phyloP scores from a whole-genome alignment of 2,329 filamentous ascomycete species.

The Cercospora sojina region DNA sequence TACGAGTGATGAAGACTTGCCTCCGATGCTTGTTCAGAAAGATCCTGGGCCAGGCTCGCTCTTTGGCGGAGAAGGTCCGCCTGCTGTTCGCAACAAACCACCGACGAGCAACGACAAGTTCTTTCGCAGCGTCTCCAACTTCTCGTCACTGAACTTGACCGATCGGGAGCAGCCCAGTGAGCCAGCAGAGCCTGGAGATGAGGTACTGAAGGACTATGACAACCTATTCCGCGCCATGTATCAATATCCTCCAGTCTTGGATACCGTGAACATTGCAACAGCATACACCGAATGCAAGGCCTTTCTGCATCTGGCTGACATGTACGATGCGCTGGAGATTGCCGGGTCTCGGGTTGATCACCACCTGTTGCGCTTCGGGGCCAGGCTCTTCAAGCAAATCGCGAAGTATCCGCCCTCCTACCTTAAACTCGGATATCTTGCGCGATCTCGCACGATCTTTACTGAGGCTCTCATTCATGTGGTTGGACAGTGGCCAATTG shows the following conservation, averaged over 20 bases:
- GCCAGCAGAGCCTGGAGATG: slow-evolving; percentile 60
- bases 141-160: slow-evolving; percentile 58
- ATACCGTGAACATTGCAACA: slow-evolving; percentile 83
- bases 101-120: slow-evolving; percentile 66
- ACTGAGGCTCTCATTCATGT: slow-evolving; percentile 83
- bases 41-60: slow-evolving; percentile 45
- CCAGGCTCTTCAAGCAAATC: slow-evolving; percentile 90
- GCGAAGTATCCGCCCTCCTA: slow-evolving; percentile 94
- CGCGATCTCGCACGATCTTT: slow-evolving; percentile 75
- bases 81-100: slow-evolving; percentile 60
- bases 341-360: slow-evolving; percentile 90
- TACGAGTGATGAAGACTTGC: slow-evolving; percentile 63
- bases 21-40: slow-evolving; percentile 85
- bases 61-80: slow-evolving; percentile 43
- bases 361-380: slow-evolving; percentile 88
- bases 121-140: slow-evolving; percentile 84
- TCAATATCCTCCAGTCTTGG: slow-evolving; percentile 80
- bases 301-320: slow-evolving; percentile 82
- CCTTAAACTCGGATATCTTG: slow-evolving; percentile 82
- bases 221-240: slow-evolving; percentile 96
- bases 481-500: slow-evolving; percentile 88
- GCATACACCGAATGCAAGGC: slow-evolving; percentile 94
- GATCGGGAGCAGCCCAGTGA: slow-evolving; percentile 42
- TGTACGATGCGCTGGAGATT: slow-evolving; percentile 86
- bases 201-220: slow-evolving; percentile 87